Conservation (phyloP, 2,329 filamentous ascomycete species). For the Talaromyces funiculosus region DNA sequence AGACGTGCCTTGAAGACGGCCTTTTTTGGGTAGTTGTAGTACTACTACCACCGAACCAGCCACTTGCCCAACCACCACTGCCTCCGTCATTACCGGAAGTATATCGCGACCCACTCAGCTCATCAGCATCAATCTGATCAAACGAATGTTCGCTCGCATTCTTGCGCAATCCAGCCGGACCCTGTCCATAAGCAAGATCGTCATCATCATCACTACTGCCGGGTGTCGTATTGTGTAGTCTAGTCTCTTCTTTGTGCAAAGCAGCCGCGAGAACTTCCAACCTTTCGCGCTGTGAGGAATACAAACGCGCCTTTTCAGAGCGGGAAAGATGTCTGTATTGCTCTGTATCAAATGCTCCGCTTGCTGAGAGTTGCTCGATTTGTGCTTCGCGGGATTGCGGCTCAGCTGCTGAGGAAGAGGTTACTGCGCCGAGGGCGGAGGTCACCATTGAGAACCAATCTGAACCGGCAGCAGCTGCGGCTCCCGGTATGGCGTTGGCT, state of each 20-base stretch:
- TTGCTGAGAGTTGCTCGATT: constrained; percentile 50
- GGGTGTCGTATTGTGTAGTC: constrained; percentile 37
- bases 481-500: constrained; percentile 42
- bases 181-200: constrained; percentile 36
- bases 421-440: constrained; percentile 62
- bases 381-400: constrained; percentile 34
- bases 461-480: constrained; percentile 32
- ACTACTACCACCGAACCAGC: constrained; percentile 13
- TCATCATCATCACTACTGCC: constrained; percentile 24
- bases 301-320: constrained; percentile 67
- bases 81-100: neutral
- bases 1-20: neutral
- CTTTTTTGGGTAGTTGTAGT: neutral
- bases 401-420: constrained; percentile 25
- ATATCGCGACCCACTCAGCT: constrained; percentile 24
- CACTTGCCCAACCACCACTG: constrained; percentile 9
- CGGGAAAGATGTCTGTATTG: constrained; percentile 55
- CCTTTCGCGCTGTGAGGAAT: constrained; percentile 71
- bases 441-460: constrained; percentile 77
- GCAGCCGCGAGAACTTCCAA: constrained; percentile 69
- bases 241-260: constrained; percentile 71
- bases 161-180: constrained; percentile 54
- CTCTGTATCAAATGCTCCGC: constrained; percentile 64
- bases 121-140: constrained; percentile 77
- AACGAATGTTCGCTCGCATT: constrained; percentile 85